Conservation (phyloP, 2,329 filamentous ascomycete genomes). For the Furcasterigmium furcatum region DNA sequence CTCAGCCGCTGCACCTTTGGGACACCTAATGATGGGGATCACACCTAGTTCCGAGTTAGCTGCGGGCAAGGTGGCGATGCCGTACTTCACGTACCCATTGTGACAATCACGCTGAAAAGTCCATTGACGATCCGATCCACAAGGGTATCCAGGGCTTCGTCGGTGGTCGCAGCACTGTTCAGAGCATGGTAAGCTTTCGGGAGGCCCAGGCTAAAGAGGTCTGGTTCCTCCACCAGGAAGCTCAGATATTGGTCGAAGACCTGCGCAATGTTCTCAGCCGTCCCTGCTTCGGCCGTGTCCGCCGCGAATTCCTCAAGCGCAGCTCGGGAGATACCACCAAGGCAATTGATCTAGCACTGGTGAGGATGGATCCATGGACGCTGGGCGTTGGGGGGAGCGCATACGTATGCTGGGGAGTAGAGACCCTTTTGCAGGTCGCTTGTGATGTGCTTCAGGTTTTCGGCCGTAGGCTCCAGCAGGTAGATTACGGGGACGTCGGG, state of each 20-base stretch:
- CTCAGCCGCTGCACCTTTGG: conserved; percentile 88
- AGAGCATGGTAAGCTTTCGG: conserved; percentile 92
- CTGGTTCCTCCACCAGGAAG: conserved; percentile 93
- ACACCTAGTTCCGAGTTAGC: conserved; percentile 54
- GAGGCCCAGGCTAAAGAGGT: conserved; percentile 92
- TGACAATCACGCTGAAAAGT: conserved; percentile 97
- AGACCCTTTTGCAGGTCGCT: conserved; percentile 81
- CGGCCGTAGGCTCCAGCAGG: conserved; percentile 81
- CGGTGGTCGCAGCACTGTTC: conserved; percentile 87
- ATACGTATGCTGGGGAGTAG: conserved; percentile 79
- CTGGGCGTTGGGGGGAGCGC: too few relatives aligned
- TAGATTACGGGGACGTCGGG: conserved; percentile 96
- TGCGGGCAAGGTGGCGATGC: too few relatives aligned
- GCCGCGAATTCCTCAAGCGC: conserved; percentile 92
- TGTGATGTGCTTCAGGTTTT: conserved; percentile 81
- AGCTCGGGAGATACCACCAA: conserved; percentile 86
- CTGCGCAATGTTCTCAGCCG: conserved; percentile 85
- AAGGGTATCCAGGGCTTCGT: conserved; percentile 82
- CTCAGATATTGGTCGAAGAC: conserved; percentile 97
- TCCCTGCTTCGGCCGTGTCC: conserved; percentile 79
- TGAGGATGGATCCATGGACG: too few relatives aligned
- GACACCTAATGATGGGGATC: conserved; percentile 93
- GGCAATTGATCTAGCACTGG: conserved; percentile 71
- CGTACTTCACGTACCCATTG: conserved; percentile 82
- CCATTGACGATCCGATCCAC: conserved; percentile 92